Evolutionary conservation across 2,329 filamentous ascomycete species (phyloP).

Genomic region (Calonectria pseudoreteaudii): DNA sequence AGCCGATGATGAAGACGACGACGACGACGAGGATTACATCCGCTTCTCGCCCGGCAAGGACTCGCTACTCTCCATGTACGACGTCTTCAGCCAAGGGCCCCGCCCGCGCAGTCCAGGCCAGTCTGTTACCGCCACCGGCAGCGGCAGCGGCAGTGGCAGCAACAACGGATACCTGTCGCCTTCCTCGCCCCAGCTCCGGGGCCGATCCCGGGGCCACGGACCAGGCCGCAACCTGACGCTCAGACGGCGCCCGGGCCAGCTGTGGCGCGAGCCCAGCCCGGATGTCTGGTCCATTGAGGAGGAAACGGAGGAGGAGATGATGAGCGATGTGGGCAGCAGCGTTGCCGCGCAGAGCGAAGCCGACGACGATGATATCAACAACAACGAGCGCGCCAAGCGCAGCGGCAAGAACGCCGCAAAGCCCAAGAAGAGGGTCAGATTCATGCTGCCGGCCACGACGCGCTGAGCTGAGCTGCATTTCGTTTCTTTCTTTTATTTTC

Average conservation of each 20-base stretch:
- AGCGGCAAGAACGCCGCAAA: constrained; percentile 55
- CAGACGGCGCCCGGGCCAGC: constrained; percentile 52
- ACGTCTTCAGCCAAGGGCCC: constrained; percentile 54
- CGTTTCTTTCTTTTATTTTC: too few species aligned
- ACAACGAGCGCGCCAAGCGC: constrained; percentile 25
- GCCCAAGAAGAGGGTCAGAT: constrained; percentile 68
- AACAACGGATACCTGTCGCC: constrained; percentile 44
- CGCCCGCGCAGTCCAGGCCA: constrained; percentile 47
- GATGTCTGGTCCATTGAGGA: constrained; percentile 72
- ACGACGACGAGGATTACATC: constrained; percentile 64
- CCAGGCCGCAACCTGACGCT: constrained; percentile 43
- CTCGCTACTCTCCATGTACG: constrained; percentile 56
- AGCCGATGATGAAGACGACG: constrained; percentile 57
- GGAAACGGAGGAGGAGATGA: constrained; percentile 66
- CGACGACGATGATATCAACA: constrained; percentile 39
- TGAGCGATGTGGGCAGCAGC: constrained; percentile 56
- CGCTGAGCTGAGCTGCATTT: constrained; percentile 20
- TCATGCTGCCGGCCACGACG: constrained; percentile 61
- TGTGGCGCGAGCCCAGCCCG: constrained; percentile 69
- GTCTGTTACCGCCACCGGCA: constrained; percentile 30
- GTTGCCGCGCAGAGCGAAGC: constrained; percentile 45
- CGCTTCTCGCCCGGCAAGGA: constrained; percentile 57
- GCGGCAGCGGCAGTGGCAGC: constrained; percentile 1
- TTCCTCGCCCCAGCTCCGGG: constrained; percentile 45
- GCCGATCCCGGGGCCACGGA: constrained; percentile 46